A percentile compares a stretch with the other conserved stretches of the same genome.
Evolutionary conservation across 495 filamentous ascomycete genomes (phyloP).

Genomic region (Astrothelium subdiscretum): DNA sequence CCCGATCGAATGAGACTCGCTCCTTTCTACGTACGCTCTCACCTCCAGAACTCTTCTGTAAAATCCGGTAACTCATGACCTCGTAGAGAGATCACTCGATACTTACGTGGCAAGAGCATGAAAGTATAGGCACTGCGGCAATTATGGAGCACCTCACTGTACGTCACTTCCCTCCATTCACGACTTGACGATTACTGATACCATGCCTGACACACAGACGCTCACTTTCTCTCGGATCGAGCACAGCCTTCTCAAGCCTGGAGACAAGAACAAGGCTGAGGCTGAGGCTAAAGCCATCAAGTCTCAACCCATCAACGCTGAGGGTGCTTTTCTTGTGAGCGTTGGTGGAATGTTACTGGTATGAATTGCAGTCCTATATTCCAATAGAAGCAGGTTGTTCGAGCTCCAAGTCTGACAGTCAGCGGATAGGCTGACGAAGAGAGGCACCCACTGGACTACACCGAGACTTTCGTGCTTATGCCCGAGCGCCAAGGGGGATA

Average conservation of each 20-base stretch:
- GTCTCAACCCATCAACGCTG: slow-evolving; percentile 54
- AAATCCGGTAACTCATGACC: not conserved
- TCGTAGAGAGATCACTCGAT: slow-evolving; percentile 69
- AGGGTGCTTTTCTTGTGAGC: slow-evolving; percentile 62
- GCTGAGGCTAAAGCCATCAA: not conserved
- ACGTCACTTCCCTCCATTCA: slow-evolving; percentile 17
- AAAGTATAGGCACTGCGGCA: slow-evolving; percentile 41
- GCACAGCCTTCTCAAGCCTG: slow-evolving; percentile 56
- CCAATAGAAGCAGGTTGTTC: not conserved
- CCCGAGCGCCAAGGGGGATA: slow-evolving; percentile 58
- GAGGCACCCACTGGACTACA: slow-evolving; percentile 69
- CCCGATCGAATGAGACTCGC: slow-evolving; percentile 45
- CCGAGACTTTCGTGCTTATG: slow-evolving; percentile 71
- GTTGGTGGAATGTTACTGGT: slow-evolving; percentile 79
- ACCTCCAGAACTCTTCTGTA: not conserved
- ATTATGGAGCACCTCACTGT: slow-evolving; percentile 77
- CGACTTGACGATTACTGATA: not conserved
- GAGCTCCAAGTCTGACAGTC: not conserved
- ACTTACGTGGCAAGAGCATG: slow-evolving; percentile 75
- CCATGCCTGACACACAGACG: slow-evolving; percentile 32
- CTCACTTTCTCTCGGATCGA: slow-evolving; percentile 71
- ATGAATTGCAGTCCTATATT: slow-evolving; percentile 21
- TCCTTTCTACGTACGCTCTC: slow-evolving; percentile 61
- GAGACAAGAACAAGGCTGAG: too few species aligned
- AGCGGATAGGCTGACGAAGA: slow-evolving; percentile 63